Evolutionary conservation across 257 asterid species (phyloP).

Genomic region (Solanum chiquidenum): DNA sequence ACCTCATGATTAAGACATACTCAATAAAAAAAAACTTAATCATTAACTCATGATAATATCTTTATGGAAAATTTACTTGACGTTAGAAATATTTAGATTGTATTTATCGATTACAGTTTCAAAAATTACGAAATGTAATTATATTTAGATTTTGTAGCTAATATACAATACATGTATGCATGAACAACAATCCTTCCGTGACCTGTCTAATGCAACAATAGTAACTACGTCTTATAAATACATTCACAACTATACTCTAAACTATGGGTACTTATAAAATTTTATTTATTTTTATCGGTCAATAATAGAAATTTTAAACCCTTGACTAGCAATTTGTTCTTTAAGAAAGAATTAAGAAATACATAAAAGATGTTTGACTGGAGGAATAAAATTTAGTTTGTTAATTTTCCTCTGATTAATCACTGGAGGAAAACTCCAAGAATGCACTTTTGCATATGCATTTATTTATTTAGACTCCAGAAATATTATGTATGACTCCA

Average conservation of each 20-base stretch:
- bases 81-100: not conserved
- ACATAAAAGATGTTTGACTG: not conserved
- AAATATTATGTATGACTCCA: not conserved
- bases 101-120: not conserved
- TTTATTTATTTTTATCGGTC: not conserved
- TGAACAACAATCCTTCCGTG: not conserved
- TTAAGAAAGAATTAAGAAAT: not conserved
- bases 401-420: not conserved
- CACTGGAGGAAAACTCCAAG: not conserved
- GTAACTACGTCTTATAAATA: too few species aligned
- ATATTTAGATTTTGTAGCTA: not conserved
- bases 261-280: not conserved
- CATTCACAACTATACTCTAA: not conserved
- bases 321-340: not conserved
- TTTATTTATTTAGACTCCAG: not conserved
- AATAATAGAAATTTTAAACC: not conserved
- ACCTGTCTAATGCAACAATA: too few species aligned
- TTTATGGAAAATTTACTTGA: not conserved
- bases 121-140: not conserved
- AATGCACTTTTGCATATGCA: not conserved
- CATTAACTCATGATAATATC: not conserved
- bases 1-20: not conserved
- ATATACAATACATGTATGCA: not conserved
- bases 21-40: not conserved
- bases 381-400: not conserved